Evolutionary conservation across 2,329 filamentous ascomycete species (phyloP), one percentile per base, ranked within the genome.

Genomic region (Boeremia exigua): DNA sequence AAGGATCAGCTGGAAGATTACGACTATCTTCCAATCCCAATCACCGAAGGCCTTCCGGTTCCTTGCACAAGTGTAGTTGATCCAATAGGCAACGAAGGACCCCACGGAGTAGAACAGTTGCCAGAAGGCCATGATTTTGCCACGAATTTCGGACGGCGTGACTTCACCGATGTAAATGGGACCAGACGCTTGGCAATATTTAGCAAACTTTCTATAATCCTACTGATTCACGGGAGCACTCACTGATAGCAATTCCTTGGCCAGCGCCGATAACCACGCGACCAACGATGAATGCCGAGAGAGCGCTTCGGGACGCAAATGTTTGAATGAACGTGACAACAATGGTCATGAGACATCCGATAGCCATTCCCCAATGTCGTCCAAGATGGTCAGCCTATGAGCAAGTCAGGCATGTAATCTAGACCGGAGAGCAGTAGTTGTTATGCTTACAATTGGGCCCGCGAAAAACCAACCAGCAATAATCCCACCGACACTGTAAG

Each of bases 21-120:
- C 82, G 12, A 89, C 84, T 76, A 87, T 81, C 61, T 82, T 83
- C 86, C 86, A 89, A 69, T 88, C 85, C 86, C 86, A 88, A 60
- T 89, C 77, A 23, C 86, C 86, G 8, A 88, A 79, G 39, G 58
- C 75, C 15, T 73, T 66, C 36, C 77, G 76, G 71, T 87, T 76
- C 61, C 83, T 76, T 29, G 80, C 80, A 69, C 83, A 83, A 11
- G 81, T 85, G 61, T 82, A 88, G 69, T 85, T 85, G 67, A 88
- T 83, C 85, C 78, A 81, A 75, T 84, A 52, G 44, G 82, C 84
- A 60, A 87, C 82, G 71, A 86, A 87, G n/a, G 79, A 81, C 3
- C 84, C 85, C n/a, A 86, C 85, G 6, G 8, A 30, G 11, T 12
- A 30, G 29, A 30, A 34, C 2, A 34, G 32, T 34, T 87, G 84